Conservation (phyloP, 2,329 filamentous ascomycete genomes). For the Nigrograna mackinnonii region DNA sequence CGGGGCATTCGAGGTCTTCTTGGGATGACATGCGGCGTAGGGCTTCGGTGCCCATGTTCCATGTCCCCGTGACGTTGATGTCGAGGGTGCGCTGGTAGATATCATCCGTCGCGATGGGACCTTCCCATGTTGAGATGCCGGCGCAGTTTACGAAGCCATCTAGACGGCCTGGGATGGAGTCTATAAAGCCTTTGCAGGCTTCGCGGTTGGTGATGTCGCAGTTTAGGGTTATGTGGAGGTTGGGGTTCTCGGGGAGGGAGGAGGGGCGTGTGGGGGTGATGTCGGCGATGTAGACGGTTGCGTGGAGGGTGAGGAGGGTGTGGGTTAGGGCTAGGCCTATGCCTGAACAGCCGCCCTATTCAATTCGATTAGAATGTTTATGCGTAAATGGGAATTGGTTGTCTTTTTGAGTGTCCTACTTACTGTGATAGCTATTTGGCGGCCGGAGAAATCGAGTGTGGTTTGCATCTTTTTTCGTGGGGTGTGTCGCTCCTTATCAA, state of each 20-base stretch:
- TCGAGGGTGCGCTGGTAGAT: background rate
- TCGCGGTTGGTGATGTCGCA: background rate
- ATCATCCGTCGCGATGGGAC: background rate
- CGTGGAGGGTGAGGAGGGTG: background rate
- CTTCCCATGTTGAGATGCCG: background rate
- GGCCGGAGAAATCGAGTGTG: background rate
- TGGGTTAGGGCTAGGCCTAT: background rate
- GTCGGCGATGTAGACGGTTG: background rate
- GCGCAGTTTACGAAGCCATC: conserved; percentile 1
- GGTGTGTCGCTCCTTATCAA: background rate
- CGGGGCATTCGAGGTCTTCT: background rate
- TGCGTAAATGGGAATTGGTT: background rate
- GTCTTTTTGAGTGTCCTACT: background rate
- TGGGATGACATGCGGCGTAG: background rate
- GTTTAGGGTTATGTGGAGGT: background rate
- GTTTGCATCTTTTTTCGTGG: background rate
- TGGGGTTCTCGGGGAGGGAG: background rate
- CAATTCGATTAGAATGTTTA: background rate
- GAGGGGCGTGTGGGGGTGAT: background rate
- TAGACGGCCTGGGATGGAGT: background rate
- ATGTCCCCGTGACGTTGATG: background rate
- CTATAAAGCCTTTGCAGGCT: background rate
- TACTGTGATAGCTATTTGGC: background rate
- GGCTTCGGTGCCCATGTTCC: conserved; percentile 1
- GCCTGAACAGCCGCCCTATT: background rate